Evolutionary conservation across 208 protist species (phyloP), one percentile per base, ranked within the genome.

Genomic region (Wallacemonas sp.): DNA sequence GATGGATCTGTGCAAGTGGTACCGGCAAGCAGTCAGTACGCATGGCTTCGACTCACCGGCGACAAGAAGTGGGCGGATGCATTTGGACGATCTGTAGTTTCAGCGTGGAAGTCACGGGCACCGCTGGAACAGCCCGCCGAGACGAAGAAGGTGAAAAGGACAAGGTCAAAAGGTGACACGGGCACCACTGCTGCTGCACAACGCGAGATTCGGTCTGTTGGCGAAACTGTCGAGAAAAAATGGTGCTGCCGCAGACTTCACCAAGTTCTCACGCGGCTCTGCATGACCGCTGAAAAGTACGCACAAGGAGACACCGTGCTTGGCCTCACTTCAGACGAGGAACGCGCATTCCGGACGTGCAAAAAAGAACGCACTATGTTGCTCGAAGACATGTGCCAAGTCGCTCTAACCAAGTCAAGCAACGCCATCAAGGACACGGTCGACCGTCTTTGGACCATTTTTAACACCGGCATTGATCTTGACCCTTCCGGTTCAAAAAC

Each of bases 371-470:
- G 82, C 4, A 36, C 68, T 19, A 62, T 74, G 10, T 36, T 94
- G 2, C 41, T 89, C 12, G 60, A 73, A 22, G 64, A 78, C 33
- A 67, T 90, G 38, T 79, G 78, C 39, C 30, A 52, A 36, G 36
- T 58, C 15, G 33, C 48, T 1, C 69, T 94, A 21, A 12, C 54
- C 1, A 70, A 67, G n/a, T 42, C 73, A 9, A 68, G 48, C n/a
- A 77, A 65, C 53, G 54, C 22, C 17, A 45, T 91, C 32, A 76
- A 76, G 29, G 78, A 91, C 57, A 81, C 66, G 42, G 37, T 94
- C 6, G 81, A 88, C 27, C 71, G 74, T 21, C 27, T 88, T 9
- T 94, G 88, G 85, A 67, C 88, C 57, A 71, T 90, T 52, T 92
- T 83, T 66, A 60, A 63, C 2, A 75, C 62, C 0, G 83, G 85